Conservation (phyloP, 805 yeast species). For the Grigorovia yakushimaensis region DNA sequence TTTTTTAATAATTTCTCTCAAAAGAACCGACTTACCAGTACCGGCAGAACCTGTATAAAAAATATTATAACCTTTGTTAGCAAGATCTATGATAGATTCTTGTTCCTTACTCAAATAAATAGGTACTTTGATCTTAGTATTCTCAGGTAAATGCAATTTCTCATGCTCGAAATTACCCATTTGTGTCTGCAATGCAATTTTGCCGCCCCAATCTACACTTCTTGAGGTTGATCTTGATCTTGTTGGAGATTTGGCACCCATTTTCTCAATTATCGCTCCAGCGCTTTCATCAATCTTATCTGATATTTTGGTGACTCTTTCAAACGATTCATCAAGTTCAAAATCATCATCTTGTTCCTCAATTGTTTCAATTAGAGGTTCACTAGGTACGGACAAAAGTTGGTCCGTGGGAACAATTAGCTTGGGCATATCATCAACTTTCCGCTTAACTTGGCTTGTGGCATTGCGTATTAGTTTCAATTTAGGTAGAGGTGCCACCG, state of each 20-base stretch:
- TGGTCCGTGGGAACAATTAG: neutral
- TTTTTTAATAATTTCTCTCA: slow-evolving; percentile 50
- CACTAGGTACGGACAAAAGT: neutral
- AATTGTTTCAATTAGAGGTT: neutral
- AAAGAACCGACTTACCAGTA: slow-evolving; percentile 90
- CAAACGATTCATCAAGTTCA: neutral
- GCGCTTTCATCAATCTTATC: neutral
- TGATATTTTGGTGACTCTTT: neutral
- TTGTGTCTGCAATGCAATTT: slow-evolving; percentile 27
- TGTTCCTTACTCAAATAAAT: slow-evolving; percentile 49
- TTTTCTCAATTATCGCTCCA: neutral
- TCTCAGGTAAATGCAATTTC: slow-evolving; percentile 12
- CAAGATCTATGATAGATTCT: slow-evolving; percentile 53
- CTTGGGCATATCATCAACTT: neutral
- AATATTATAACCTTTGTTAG: slow-evolving; percentile 52
- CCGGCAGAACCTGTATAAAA: slow-evolving; percentile 98
- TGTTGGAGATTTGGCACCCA: neutral
- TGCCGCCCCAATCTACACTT: slow-evolving; percentile 11
- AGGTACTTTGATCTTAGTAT: slow-evolving; percentile 23
- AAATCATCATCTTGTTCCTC: neutral
- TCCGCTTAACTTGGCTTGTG: neutral
- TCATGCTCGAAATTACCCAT: slow-evolving; percentile 11
- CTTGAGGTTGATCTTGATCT: neutral
- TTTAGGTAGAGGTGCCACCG: too few relatives aligned
- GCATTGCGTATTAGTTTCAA: neutral